These are phyloP conservation scores for Penicillium sp. DNA, from an alignment of 2,329 filamentous ascomycete genomes.

Conservation along the genomic window DNA sequence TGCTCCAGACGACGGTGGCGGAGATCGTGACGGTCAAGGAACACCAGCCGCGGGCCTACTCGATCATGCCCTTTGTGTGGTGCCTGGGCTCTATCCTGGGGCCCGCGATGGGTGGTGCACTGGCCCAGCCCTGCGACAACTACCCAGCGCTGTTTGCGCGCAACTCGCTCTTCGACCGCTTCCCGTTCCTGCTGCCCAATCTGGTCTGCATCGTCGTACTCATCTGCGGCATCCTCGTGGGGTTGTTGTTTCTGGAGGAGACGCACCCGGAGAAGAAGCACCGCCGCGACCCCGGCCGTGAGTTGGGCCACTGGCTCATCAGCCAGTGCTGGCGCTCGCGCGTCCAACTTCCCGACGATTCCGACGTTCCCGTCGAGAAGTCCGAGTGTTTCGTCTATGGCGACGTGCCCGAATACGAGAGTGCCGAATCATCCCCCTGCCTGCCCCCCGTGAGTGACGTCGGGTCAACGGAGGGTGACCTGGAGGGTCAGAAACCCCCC, in stretches of 20 bases:
- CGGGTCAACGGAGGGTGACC: slow-evolving; percentile 38
- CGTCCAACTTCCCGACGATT: slow-evolving; percentile 43
- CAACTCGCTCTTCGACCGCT: slow-evolving; percentile 77
- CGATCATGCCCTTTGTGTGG: slow-evolving; percentile 98
- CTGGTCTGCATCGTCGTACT: slow-evolving; percentile 83
- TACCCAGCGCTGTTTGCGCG: slow-evolving; percentile 71
- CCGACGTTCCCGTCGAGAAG: slow-evolving; percentile 38
- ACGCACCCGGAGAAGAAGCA: slow-evolving; percentile 82
- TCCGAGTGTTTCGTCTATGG: slow-evolving; percentile 57
- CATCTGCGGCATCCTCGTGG: slow-evolving; percentile 69
- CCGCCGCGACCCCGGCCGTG: slow-evolving; percentile 70
- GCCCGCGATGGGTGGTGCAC: slow-evolving; percentile 82
- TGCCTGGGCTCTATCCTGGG: slow-evolving; percentile 94
- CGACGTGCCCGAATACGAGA: slow-evolving; percentile 64
- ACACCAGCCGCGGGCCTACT: slow-evolving; percentile 90
- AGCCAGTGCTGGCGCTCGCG: slow-evolving; percentile 29
- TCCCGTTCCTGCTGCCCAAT: slow-evolving; percentile 88
- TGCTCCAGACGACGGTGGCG: slow-evolving; percentile 90
- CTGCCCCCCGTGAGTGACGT: slow-evolving; percentile 38
- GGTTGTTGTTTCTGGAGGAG: slow-evolving; percentile 86
- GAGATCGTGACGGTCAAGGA: slow-evolving; percentile 91
- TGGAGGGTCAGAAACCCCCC: slow-evolving; percentile 43
- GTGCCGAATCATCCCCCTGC: slow-evolving; percentile 55
- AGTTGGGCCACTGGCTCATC: slow-evolving; percentile 70
- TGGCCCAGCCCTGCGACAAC: slow-evolving; percentile 80